Conservation (phyloP, 768 basidiomycete genomes). For the Sporobolomyces pararoseus region DNA sequence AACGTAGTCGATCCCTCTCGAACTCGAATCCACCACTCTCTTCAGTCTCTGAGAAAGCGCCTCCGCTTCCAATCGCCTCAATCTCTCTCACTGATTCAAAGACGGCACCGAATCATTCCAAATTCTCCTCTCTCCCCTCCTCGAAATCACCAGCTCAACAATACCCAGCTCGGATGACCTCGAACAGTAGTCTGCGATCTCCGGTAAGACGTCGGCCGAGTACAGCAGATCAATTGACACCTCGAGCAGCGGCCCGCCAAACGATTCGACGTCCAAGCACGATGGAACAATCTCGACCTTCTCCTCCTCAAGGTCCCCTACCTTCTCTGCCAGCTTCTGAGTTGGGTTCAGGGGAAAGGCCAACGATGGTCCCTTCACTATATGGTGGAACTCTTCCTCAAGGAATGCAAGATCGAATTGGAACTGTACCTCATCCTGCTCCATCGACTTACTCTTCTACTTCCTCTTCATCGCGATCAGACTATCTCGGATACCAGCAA, state of each 20-base stretch:
- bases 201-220: not conserved
- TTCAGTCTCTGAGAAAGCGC: not conserved
- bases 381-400: constrained; percentile 12
- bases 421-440: not conserved
- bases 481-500: not conserved
- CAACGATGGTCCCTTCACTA: constrained; percentile 8
- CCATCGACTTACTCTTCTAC: not conserved
- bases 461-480: not conserved
- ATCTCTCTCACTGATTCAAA: not conserved
- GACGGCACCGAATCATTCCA: not conserved
- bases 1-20: not conserved
- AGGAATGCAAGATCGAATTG: constrained; percentile 12
- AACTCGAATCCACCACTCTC: not conserved
- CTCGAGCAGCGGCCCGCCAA: not conserved
- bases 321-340: too few species aligned
- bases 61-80: not conserved
- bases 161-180: not conserved
- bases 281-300: too few species aligned
- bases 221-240: not conserved
- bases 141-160: not conserved
- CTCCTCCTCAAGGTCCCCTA: too few species aligned
- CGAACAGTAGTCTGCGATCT: not conserved
- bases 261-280: not conserved
- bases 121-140: not conserved
- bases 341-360: too few species aligned